Evolutionary conservation across 768 basidiomycete genomes (phyloP), one percentile per base, ranked within the genome.

Genomic region (Kondoa malvinella): DNA sequence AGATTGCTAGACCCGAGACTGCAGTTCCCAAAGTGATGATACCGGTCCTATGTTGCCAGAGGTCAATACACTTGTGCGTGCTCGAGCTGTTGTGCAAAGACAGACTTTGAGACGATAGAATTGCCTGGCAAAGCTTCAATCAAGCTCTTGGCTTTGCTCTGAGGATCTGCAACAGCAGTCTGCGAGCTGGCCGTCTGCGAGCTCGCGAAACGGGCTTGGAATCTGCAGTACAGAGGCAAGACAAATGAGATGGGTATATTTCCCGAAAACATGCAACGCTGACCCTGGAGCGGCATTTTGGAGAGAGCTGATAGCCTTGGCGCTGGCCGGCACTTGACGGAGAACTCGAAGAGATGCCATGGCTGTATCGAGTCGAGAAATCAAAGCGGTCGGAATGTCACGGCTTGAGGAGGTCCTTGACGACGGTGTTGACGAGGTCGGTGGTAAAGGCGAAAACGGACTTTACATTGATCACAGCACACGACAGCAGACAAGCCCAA

Each of bases 1-100:
- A 94, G 79, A 97, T 92, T 76, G 92, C 92, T 3, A 90, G 83
- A 17, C 92, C 94, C 67, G 86, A 80, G 69, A 89, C 81, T 74
- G 89, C 91, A 17, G 89, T 88, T 75, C 90, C 90, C 66, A 78
- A 70, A 62, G 78, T 68, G 68, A 78, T 72, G 71, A 74, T 73
- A 56, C 77, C 76, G 40, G 78, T 78, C n/a, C 61, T 63, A 25
- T 8, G 16, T 29, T 21, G 61, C 21, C 8, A 50, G 21, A 21
- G 12, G 21, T 50, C 40, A 50, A 21, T 50, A 50, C 21, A 8
- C 40, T 21, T 8, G 12, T 50, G 8, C 40, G 21, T 50, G 8
- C 21, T 50, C 12, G 40, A 50, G 12, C 21, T 50, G 21, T 50
- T 50, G 40, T 21, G 21, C 8, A 21, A 50, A 21, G 21, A 50